Evolutionary conservation across 179 eudicot species (phyloP), one percentile per base, ranked within the genome.

Genomic region (Camellia oleifera): DNA sequence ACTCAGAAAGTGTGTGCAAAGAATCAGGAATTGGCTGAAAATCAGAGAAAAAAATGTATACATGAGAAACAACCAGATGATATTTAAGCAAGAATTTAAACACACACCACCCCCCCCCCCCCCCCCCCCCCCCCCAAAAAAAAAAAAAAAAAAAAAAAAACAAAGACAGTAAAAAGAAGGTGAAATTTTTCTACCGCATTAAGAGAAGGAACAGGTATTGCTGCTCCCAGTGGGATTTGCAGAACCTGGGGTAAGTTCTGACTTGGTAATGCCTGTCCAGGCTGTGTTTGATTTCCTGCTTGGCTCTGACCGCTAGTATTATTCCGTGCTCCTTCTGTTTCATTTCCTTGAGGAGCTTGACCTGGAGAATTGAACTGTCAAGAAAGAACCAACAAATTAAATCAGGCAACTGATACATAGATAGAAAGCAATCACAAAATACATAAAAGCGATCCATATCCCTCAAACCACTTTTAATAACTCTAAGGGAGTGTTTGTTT

Each of bases 21-120:
- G 99, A 94, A 88, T 92, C 93, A 60, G 99, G 95, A 82, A 96
- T 89, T 68, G 98, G 95, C 99, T 96, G 94, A 74, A 71, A 53
- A 82, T 32, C 75, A 67, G 69, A 45, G 1, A 26, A 45, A 71
- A 40, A 77, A 42, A 76, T 48, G 9, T 15, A 58, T 9, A 10
- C 9, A 78, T 56, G 46, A 48, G 57, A 78, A 40, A 42, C 8
- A 72, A 76, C 44, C 54, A 75, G 53, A 60, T 48, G n/a, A 72
- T 64, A 76, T 10, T 73, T 17, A 70, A 70, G 23, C 10, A 52
- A 70, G 42, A 77, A 61, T 18, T 40, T 18, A 26, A 26, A 23
- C 26, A 23, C 26, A 0, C 0, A 0, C 1, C 32, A 0, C 32
- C 1, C 32, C 1, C 32, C 0, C 1, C 32, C 32, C 32, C 32